A percentile compares a stretch with the other conserved stretches of the same genome.
Conservation (phyloP, 1,139 yeast species). For the Pneumocystis jirovecii region DNA sequence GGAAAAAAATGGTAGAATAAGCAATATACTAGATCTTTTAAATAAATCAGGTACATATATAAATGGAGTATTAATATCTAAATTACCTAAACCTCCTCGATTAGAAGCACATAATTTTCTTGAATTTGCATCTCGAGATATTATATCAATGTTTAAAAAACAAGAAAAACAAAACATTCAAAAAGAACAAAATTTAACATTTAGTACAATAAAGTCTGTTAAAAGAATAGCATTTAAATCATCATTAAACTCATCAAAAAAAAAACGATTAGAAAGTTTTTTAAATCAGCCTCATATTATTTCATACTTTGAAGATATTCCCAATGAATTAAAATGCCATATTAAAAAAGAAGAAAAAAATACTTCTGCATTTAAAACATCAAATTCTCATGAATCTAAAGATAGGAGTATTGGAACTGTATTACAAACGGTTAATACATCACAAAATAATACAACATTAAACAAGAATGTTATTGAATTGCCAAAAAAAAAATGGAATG, state of each 20-base stretch:
- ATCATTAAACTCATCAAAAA: background rate
- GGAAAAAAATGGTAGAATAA: background rate
- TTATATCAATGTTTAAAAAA: conserved; percentile 2
- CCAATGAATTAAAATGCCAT: background rate
- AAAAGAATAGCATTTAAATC: conserved; percentile 3
- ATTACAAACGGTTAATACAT: conserved; percentile 1
- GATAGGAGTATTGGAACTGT: background rate
- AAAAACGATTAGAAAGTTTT: background rate
- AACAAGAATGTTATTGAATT: background rate
- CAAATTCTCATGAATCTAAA: background rate
- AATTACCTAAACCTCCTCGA: conserved; percentile 10
- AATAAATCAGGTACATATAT: background rate
- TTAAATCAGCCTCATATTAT: conserved; percentile 1
- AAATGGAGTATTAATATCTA: background rate
- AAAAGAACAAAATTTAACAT: conserved; percentile 2
- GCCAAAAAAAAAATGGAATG: conserved; percentile 18
- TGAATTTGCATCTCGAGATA: conserved; percentile 12
- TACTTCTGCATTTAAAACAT: background rate
- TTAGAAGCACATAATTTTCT: conserved; percentile 12
- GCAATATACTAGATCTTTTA: background rate
- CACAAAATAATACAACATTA: background rate
- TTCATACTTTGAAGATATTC: background rate
- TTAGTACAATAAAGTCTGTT: conserved; percentile 4
- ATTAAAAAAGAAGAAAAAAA: background rate
- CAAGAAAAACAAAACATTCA: background rate